Base-by-base conservation (phyloP, 495 filamentous ascomycete genomes). In the Annulohypoxylon maeteangense region DNA sequence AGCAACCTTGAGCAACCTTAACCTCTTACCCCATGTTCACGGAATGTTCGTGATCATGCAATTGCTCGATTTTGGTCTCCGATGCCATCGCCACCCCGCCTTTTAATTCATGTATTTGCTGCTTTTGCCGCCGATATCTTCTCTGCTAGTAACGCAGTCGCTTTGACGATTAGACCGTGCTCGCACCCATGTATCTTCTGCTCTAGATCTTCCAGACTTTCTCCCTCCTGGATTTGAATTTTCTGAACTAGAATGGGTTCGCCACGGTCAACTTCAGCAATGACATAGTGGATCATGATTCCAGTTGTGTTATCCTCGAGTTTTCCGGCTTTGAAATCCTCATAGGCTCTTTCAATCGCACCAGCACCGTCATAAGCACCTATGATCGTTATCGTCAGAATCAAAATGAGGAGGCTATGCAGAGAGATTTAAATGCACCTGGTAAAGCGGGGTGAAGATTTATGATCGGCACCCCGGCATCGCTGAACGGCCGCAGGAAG, bases 241-340 rank as follows among this genome's bases (percentile, higher is more conserved):
- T 94, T 90, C 68, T 83, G 78, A 10, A 90, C 86, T 58, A 94
- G 78, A 68, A 97, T 88, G 4, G 92, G 90, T 71, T 86, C 84
- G 1, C 94, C 94, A 76, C 90, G 87, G 79, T 97, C 94, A 42
- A 97, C 93, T 72, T 94, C 89, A 40, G 84, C 86, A 70, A 97
- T 92, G 48, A 97, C 93, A 75, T 93, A 89, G 79, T 97, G 94
- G 2, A 96, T 89, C 94, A 98, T 97, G n/a, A 95, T 90, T 0
- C 94, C 94, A 1, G 93, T 97, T 77, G 85, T 88, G 51, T 79
- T 81, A 67, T 84, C 77, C 73, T 91, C 86, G 38, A 95, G 87
- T 77, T 87, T 88, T 7, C 91, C 92, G 22, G 86, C 86, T 75
- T 90, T 73, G 78, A 89, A 96, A 55, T 92, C 92, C 34, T 87